Evolutionary conservation across 2,329 filamentous ascomycete genomes (phyloP).

Genomic region (Colletotrichum brevisporum): DNA sequence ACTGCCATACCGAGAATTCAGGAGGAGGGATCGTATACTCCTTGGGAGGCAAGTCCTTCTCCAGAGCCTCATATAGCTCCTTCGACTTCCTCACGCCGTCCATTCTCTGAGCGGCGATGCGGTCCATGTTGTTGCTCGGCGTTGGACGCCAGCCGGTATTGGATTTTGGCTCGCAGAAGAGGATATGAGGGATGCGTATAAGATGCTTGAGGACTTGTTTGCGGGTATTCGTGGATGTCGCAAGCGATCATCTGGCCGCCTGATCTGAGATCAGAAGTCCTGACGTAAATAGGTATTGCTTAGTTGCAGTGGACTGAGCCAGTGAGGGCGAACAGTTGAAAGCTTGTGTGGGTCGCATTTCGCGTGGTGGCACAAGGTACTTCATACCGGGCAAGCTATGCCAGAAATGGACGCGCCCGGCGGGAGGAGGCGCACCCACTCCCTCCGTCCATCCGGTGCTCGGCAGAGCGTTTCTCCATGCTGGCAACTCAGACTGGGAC

Average conservation of each 20-base stretch:
- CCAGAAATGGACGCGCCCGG: too few species aligned
- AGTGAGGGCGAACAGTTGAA: neutral
- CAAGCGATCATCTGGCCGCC: neutral
- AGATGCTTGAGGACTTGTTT: too few species aligned
- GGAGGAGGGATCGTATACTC: constrained; percentile 13
- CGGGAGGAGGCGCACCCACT: too few species aligned
- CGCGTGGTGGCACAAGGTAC: too few species aligned
- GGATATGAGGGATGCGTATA: too few species aligned
- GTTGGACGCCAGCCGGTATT: neutral
- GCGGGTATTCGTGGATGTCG: too few species aligned
- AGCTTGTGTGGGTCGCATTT: constrained; percentile 33
- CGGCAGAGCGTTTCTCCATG: constrained; percentile 36
- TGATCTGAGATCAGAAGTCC: constrained; percentile 14
- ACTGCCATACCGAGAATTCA: constrained; percentile 26
- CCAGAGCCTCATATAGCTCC: constrained; percentile 1
- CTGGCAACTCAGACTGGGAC: too few species aligned
- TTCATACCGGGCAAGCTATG: too few species aligned
- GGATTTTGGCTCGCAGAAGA: neutral
- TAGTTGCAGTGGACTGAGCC: too few species aligned
- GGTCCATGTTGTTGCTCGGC: too few species aligned
- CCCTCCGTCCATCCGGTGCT: neutral
- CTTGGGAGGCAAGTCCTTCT: constrained; percentile 3
- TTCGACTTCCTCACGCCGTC: neutral
- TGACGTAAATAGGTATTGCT: constrained; percentile 28
- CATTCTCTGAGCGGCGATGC: too few species aligned